Base-by-base conservation (phyloP, 2,329 filamentous ascomycete genomes). In the Falciphora oryzae region DNA sequence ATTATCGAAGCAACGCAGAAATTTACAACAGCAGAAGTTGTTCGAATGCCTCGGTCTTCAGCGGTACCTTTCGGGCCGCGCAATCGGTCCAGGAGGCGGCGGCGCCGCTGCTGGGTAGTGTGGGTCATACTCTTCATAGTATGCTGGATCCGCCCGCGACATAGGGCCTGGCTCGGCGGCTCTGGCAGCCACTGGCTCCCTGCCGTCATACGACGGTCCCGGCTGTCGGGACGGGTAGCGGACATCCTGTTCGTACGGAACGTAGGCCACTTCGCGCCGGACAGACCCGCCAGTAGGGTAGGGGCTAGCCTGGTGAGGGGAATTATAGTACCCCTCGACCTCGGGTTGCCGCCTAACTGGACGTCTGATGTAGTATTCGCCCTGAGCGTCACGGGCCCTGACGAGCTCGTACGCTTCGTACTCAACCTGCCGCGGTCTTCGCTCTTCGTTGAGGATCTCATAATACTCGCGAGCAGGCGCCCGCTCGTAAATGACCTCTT, bases 311-410 rank as follows among this genome's bases (percentile, higher is more conserved):
- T 50, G 44, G 18, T 29, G n/a, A n/a, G 57, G 22, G n/a, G 22
- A n/a, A 29, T 18, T 53, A 6, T 63, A 57, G 28, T 63, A 63
- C 16, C 50, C 31, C 31, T 64, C 61, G 6, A 64, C 25, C 29
- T 68, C 68, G 18, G 66, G 67, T 60, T 68, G 67, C 27, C 64
- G 67, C 3, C 65, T 70, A 8, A 63, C 25, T 5, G 80, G 79
- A 32, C 79, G 76, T 56, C 77, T 75, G 63, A 82, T 75, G 66
- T 79, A 78, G 66, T 83, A 83, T 61, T 80, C 75, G 14, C 81
- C 80, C 27, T 77, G 71, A 2, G 77, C 73, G 68, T 80, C 78
- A 16, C 75, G 74, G 10, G 81, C 77, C 56, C 79, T 76, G 44
- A 84, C 75, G 14, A 82, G 73, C 68, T 84, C 81, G 65, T 78